Evolutionary conservation across 345 rosid genomes (phyloP).

Genomic region (Sisymbrium irio): DNA sequence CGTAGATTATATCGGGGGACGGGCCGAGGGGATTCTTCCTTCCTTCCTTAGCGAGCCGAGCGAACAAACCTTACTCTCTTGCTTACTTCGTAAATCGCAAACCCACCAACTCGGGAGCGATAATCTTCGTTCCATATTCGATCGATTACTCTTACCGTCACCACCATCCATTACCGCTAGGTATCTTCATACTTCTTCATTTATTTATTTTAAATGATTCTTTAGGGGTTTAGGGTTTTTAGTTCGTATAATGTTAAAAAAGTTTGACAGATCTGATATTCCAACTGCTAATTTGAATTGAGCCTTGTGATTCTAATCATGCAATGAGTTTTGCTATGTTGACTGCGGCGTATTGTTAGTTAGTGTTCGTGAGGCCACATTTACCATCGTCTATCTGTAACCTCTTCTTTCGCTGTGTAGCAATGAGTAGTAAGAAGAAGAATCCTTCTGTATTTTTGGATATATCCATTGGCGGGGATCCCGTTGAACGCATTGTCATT

Average conservation of each 20-base stretch:
- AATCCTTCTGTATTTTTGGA: slow-evolving; percentile 81
- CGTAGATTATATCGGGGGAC: too few relatives aligned
- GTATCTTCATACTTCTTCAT: not conserved
- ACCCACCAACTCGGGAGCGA: not conserved
- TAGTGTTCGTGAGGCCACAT: not conserved
- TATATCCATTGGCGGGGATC: slow-evolving; percentile 66
- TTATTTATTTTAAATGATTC: not conserved
- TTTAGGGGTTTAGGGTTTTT: slow-evolving; percentile 18
- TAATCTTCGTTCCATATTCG: not conserved
- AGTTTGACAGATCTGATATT: slow-evolving; percentile 2
- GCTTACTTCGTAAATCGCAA: not conserved
- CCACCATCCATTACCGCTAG: not conserved
- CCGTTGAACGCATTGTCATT: slow-evolving; percentile 60
- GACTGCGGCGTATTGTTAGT: not conserved
- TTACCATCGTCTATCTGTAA: not conserved
- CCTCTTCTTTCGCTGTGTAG: slow-evolving; percentile 6
- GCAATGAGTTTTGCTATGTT: not conserved
- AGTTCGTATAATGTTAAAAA: not conserved
- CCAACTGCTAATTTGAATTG: not conserved
- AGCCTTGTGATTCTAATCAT: not conserved
- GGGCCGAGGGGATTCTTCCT: too few relatives aligned
- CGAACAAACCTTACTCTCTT: not conserved
- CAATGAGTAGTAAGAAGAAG: slow-evolving; percentile 55
- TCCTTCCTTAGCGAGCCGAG: not conserved
- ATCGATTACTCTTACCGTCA: not conserved